Conservation (phyloP, 768 basidiomycete genomes). For the Tylopilus plumbeoviolaceoides region DNA sequence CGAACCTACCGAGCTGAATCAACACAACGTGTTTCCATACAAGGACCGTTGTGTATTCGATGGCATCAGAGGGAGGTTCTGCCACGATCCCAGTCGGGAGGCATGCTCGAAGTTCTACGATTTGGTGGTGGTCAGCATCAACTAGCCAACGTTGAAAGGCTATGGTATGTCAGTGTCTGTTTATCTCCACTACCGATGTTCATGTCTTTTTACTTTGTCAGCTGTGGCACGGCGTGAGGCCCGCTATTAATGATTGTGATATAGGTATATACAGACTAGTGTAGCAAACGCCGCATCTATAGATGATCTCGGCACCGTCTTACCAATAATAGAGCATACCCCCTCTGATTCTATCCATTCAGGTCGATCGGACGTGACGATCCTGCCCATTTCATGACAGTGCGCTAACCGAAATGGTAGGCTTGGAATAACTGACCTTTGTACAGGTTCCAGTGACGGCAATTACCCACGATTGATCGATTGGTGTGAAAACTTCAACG, state of each 20-base stretch:
- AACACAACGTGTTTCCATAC: conserved; percentile 6
- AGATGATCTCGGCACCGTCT: too few relatives aligned
- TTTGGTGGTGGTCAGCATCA: conserved; percentile 14
- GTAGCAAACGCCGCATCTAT: background rate
- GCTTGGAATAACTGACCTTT: too few relatives aligned
- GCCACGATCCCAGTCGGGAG: conserved; percentile 1
- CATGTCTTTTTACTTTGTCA: background rate
- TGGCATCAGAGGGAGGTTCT: conserved; percentile 19
- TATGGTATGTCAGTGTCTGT: background rate
- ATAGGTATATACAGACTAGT: too few relatives aligned
- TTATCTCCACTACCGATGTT: background rate
- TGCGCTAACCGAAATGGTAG: too few relatives aligned
- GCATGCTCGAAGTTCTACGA: background rate
- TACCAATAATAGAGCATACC: background rate
- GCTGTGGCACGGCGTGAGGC: background rate
- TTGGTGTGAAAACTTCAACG: too few relatives aligned
- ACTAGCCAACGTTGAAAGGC: background rate
- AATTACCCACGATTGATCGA: too few relatives aligned
- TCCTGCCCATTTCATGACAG: too few relatives aligned
- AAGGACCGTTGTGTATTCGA: conserved; percentile 10
- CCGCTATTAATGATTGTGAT: background rate
- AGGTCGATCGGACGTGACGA: too few relatives aligned
- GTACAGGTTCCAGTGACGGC: too few relatives aligned
- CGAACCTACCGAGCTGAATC: conserved; percentile 7
- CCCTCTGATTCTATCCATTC: background rate